phyloP scores from a whole-genome alignment of 768 basidiomycete species.

The Auricularia cornea region DNA sequence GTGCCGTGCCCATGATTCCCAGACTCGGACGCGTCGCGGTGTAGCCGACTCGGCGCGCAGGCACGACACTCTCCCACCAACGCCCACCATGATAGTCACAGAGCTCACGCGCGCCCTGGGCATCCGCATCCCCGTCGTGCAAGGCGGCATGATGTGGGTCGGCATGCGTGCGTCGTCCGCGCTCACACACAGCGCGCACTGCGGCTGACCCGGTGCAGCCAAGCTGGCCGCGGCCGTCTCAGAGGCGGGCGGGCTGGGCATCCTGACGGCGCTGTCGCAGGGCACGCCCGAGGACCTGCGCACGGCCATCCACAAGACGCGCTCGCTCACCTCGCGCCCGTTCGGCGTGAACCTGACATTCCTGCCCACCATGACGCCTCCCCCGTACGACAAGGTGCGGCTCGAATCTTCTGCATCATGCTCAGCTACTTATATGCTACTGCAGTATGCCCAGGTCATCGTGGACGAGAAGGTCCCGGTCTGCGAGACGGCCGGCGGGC shows the following conservation, averaged over 20 bases:
- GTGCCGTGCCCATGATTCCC: too few species aligned
- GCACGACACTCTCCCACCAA: too few species aligned
- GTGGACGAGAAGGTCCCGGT: constrained; percentile 83
- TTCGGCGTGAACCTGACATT: constrained; percentile 85
- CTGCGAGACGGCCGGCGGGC: constrained; percentile 78
- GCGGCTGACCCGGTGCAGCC: constrained; percentile 56
- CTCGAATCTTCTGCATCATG: too few species aligned
- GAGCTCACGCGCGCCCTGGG: constrained; percentile 17
- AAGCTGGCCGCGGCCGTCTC: constrained; percentile 68
- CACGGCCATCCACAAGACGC: constrained; percentile 69
- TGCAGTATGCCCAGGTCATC: constrained; percentile 67
- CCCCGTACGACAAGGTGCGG: constrained; percentile 35
- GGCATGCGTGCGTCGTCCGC: constrained; percentile 8
- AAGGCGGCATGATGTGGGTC: constrained; percentile 90
- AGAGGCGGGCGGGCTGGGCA: constrained; percentile 77
- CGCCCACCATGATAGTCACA: constrained; percentile 13
- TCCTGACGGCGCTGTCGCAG: constrained; percentile 84
- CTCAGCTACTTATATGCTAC: too few species aligned
- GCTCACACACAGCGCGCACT: neutral
- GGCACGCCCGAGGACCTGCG: constrained; percentile 77
- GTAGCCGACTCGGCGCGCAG: too few species aligned
- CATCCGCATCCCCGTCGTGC: constrained; percentile 51
- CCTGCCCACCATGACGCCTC: constrained; percentile 83
- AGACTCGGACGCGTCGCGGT: too few species aligned
- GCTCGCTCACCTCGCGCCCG: constrained; percentile 56